Conservation (phyloP, 140 eudicot genomes). For the Bidens hawaiensis region DNA sequence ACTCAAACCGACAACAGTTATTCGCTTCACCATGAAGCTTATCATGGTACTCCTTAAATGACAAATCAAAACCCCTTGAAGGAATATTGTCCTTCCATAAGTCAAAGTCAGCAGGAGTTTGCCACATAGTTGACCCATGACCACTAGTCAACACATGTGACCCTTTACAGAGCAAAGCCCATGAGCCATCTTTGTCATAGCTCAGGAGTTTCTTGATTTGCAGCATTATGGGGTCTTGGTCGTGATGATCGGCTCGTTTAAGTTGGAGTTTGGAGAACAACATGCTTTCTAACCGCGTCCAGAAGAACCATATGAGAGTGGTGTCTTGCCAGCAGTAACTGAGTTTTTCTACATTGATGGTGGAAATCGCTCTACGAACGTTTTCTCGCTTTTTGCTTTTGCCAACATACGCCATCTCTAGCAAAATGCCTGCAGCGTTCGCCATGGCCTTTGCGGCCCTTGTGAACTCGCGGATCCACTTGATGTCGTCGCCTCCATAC, state of each 20-base stretch:
- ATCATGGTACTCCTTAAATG: conserved; percentile 32
- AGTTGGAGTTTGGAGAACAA: conserved; percentile 54
- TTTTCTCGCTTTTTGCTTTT: conserved; percentile 43
- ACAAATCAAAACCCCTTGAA: conserved; percentile 29
- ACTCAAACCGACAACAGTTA: conserved; percentile 47
- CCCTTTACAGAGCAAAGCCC: conserved; percentile 59
- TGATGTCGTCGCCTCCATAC: conserved; percentile 68
- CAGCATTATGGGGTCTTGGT: conserved; percentile 40
- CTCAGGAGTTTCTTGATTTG: conserved; percentile 60
- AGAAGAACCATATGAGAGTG: conserved; percentile 53
- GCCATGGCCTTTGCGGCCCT: conserved; percentile 41
- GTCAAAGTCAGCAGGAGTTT: conserved; percentile 29
- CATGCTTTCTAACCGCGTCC: conserved; percentile 72
- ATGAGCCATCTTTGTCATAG: conserved; percentile 53
- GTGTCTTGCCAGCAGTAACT: conserved; percentile 61
- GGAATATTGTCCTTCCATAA: conserved; percentile 45
- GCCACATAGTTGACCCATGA: conserved; percentile 34
- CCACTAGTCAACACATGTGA: conserved; percentile 40
- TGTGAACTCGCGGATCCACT: conserved; percentile 65
- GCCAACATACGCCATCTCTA: conserved; percentile 66
- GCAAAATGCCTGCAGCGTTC: conserved; percentile 35
- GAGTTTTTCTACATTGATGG: conserved; percentile 43
- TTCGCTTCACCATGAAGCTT: conserved; percentile 36
- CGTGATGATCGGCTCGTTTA: conserved; percentile 31
- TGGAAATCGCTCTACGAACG: conserved; percentile 31